phyloP scores from a whole-genome alignment of 345 rosid species.

The Gossypium stocksii region DNA sequence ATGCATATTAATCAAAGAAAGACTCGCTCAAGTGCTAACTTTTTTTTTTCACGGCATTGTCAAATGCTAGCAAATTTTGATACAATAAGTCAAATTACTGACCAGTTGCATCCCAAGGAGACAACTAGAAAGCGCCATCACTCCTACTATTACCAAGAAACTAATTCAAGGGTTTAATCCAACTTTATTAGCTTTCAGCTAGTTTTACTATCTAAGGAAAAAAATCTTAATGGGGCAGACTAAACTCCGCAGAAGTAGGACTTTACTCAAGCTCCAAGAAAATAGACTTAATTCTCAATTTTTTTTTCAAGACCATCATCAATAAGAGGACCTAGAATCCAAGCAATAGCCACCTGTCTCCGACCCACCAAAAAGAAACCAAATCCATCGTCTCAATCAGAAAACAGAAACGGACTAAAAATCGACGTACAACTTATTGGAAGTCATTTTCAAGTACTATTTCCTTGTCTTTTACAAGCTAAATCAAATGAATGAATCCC shows the following conservation, averaged over 20 bases:
- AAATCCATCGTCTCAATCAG: constrained; percentile 4
- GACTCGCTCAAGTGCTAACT: neutral
- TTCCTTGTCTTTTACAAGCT: neutral
- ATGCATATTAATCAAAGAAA: neutral
- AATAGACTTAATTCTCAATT: neutral
- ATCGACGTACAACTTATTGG: neutral
- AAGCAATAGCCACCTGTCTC: constrained; percentile 3
- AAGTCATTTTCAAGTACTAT: neutral
- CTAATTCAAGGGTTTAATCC: neutral
- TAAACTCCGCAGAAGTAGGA: neutral
- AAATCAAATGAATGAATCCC: constrained; percentile 5
- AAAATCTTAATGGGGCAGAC: neutral
- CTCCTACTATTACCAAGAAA: neutral
- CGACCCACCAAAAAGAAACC: neutral
- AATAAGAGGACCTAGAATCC: neutral
- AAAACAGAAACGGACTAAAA: constrained; percentile 3
- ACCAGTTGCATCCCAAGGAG: neutral
- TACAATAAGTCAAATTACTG: neutral
- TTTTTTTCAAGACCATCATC: neutral
- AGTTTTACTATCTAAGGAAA: neutral
- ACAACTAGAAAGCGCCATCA: neutral
- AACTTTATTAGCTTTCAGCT: neutral
- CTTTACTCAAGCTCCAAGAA: neutral
- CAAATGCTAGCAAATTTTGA: neutral
- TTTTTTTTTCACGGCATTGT: neutral